Base-by-base conservation (phyloP, 345 rosid species). In the Lumnitzera racemosa region DNA sequence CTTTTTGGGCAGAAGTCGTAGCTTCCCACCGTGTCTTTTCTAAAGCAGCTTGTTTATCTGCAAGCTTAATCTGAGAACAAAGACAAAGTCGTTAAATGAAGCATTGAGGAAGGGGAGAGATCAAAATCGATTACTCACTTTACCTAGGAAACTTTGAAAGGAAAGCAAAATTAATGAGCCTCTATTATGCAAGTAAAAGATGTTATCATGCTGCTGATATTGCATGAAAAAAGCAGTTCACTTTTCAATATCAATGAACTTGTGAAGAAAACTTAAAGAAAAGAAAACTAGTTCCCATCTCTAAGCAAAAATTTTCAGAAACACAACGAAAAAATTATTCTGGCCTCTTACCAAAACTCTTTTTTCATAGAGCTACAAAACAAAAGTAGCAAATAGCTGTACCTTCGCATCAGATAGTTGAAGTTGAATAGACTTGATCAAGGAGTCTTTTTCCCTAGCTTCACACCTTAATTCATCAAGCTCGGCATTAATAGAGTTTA, bases 1-100 rank as follows among this genome's bases (percentile, higher is more conserved):
- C 89, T 75, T 70, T 86, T 15, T 67, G 59, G 60, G 79, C 77
- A 41, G 91, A 73, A 57, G 89, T 78, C 83, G 81, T 84, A 62
- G 87, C 90, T 75, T 95, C 90, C 99, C 99, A 95, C 63, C 78
- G 97, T 46, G 76, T 70, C 82, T 86, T 95, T 65, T 95, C 99
- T 50, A 90, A 73, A 13, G 90, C 85, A 46, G 99, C 99, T 75
- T 90, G 97, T 80, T 72, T 94, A 78, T 94, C 99, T 43, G 97
- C 99, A 66, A 90, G 96, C 74, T 88, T 86, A 63, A 94, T 76
- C 97, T 84, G 83, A 49, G 20, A 46, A 41, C 13, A 0, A 4
- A 36, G 10, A 20, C 43, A 36, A 36, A 36, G 43, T 36, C 43
- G 4, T 36, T 36, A 9, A 36, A 36, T 36, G 10, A 36, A 36